Base-by-base conservation (phyloP, 192 early-diverging fungal species). In the Dissophora globulifera region DNA sequence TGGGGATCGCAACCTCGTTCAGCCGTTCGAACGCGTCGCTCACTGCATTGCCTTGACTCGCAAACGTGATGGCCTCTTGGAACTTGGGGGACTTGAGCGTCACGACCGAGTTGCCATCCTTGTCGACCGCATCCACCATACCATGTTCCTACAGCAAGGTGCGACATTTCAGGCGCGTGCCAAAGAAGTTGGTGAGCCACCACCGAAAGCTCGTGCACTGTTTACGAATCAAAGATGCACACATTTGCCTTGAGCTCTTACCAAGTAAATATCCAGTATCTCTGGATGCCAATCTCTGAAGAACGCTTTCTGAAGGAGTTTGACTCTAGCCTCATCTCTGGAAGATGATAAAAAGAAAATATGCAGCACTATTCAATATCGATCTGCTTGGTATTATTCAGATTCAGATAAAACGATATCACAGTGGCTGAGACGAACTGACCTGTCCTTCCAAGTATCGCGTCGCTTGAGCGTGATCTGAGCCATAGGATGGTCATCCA, bases 251-350 rank as follows among this genome's bases (percentile, higher is more conserved):
- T n/a, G n/a, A n/a, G n/a, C n/a, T n/a, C 78, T 62, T 83, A 88
- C 87, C 19, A 89, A 33, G 60, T 84, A 86, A 13, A 83, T 42
- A 16, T 88, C 75, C 20, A 88, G 56, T 38, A 79, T 78, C 26
- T 88, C 85, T 45, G 82, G 69, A 49, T 82, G 78, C 65, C 83
- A 86, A 0, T 33, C 46, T 43, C 76, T 60, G 26, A 71, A 87
- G 50, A 85, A 85, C 16, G 31, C 22, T 48, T 61, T 75, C 19
- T 54, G 47, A 20, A 60, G 13, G 17, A 85, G 67, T 0, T 42
- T 56, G 13, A 59, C 47, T 16, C 58, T 50, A 10, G 68, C 68
- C 1, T 51, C 70, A 11, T 61, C 66, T 30, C 43, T 46, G 30
- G 13, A 19, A 43, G 25, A 35, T 31, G 27, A 49, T 3, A 13